Evolutionary conservation across 192 early-diverging fungal genomes (phyloP).

Genomic region (Coemansia sp.): DNA sequence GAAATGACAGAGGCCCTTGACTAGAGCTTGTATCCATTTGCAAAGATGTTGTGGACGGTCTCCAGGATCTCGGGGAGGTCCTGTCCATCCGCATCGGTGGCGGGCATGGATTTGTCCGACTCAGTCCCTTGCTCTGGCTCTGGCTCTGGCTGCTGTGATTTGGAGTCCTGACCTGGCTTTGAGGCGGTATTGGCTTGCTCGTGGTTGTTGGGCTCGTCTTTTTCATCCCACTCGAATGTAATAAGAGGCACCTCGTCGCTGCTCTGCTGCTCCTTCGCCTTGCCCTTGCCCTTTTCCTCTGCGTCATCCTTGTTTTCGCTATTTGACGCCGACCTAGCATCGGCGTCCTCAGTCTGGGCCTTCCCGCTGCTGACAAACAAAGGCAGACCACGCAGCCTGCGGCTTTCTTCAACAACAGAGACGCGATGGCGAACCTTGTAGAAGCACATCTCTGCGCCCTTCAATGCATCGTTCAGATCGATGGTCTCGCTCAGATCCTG

Average conservation of each 20-base stretch:
- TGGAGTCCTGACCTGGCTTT: too few species aligned
- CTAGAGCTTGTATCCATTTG: slow-evolving; percentile 23
- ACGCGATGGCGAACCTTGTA: slow-evolving; percentile 51
- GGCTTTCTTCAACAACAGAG: slow-evolving; percentile 24
- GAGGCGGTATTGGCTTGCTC: background rate
- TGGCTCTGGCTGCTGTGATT: too few species aligned
- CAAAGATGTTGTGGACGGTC: slow-evolving; percentile 42
- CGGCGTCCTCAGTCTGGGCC: background rate
- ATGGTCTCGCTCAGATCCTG: slow-evolving; percentile 83
- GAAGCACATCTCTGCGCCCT: slow-evolving; percentile 73
- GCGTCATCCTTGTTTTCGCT: background rate
- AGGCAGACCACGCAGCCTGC: slow-evolving; percentile 22
- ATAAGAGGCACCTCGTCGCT: slow-evolving; percentile 43
- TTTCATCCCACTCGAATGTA: slow-evolving; percentile 42
- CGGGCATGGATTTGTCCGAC: background rate
- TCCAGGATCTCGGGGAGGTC: slow-evolving; percentile 35
- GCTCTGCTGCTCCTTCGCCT: slow-evolving; percentile 1
- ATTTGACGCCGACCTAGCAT: background rate
- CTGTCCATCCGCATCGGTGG: background rate
- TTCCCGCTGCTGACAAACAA: slow-evolving; percentile 9
- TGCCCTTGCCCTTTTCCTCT: slow-evolving; percentile 7
- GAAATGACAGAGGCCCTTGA: too few species aligned
- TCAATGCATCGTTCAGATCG: slow-evolving; percentile 69
- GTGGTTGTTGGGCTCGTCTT: background rate
- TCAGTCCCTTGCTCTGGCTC: background rate